Percentiles rank a stretch among this genome's conserved stretches.
Conservation (phyloP, 108 stramenopile species). For the Parietichytrium sp. region DNA sequence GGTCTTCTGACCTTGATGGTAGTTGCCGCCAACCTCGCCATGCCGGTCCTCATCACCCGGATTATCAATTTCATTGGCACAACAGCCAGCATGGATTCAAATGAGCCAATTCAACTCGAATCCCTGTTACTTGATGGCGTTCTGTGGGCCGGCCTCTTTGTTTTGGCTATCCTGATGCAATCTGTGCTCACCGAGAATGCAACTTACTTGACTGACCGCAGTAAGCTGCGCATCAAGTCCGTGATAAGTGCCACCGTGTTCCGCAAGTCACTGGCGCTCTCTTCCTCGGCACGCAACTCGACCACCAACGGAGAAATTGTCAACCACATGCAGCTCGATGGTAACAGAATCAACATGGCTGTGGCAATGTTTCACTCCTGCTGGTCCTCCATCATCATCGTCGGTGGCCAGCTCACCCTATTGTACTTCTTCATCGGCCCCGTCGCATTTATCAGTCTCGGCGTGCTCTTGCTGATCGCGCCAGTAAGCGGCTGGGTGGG, state of each 20-base stretch:
- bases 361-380: slow-evolving; percentile 41
- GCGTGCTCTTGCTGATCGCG: slow-evolving; percentile 27
- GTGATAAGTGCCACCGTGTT: slow-evolving; percentile 47
- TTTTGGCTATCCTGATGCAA: too few relatives aligned
- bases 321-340: slow-evolving; percentile 52
- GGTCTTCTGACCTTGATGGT: too few relatives aligned
- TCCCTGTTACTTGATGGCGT: too few relatives aligned
- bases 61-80: too few relatives aligned
- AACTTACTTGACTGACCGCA: too few relatives aligned
- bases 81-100: too few relatives aligned
- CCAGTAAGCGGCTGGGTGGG: neutral
- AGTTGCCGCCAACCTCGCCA: too few relatives aligned
- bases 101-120: too few relatives aligned
- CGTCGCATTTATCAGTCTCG: neutral
- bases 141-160: too few relatives aligned
- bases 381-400: slow-evolving; percentile 30
- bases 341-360: neutral
- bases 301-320: slow-evolving; percentile 46
- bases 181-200: too few relatives aligned
- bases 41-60: too few relatives aligned
- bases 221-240: slow-evolving; percentile 28
- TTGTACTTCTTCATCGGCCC: neutral
- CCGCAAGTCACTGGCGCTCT: slow-evolving; percentile 51
- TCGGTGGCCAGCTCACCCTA: neutral
- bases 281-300: slow-evolving; percentile 40